phyloP scores from a whole-genome alignment of 2,329 filamentous ascomycete genomes.

The Pochonia chlamydosporia region DNA sequence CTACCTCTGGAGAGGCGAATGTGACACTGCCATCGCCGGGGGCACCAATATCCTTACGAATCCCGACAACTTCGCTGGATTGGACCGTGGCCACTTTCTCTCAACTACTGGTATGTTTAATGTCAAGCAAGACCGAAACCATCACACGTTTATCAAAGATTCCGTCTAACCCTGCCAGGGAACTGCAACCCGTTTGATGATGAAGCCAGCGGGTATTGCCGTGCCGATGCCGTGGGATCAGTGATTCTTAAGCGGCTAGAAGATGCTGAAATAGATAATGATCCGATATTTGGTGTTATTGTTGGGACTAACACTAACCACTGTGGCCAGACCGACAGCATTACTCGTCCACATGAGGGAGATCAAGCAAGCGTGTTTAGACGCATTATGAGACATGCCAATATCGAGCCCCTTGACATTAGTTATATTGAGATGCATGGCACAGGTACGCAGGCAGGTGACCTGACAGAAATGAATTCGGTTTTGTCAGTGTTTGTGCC shows the following conservation, averaged over 20 bases:
- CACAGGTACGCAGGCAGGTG: slow-evolving; percentile 79
- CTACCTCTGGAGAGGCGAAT: slow-evolving; percentile 35
- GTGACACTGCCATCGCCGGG: slow-evolving; percentile 58
- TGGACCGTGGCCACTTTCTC: slow-evolving; percentile 63
- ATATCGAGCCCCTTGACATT: slow-evolving; percentile 68
- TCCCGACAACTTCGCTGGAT: slow-evolving; percentile 58
- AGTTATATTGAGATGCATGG: slow-evolving; percentile 86
- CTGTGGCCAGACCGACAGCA: slow-evolving; percentile 62
- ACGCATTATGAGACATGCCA: slow-evolving; percentile 59
- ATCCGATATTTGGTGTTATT: slow-evolving; percentile 60
- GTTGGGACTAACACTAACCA: slow-evolving; percentile 63
- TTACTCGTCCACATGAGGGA: slow-evolving; percentile 63
- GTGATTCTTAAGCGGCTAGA: slow-evolving; percentile 45
- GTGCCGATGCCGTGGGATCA: slow-evolving; percentile 41
- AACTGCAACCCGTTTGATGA: slow-evolving; percentile 36
- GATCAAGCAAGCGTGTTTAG: slow-evolving; percentile 57
- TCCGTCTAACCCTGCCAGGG: slow-evolving; percentile 36
- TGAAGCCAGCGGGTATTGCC: slow-evolving; percentile 54
- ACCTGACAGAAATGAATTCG: slow-evolving; percentile 74
- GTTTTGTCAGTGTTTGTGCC: slow-evolving; percentile 54
- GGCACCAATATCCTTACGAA: slow-evolving; percentile 61
- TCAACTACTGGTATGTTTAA: slow-evolving; percentile 3
- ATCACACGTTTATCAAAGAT: slow-evolving; percentile 35
- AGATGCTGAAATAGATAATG: slow-evolving; percentile 48
- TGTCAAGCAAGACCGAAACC: slow-evolving; percentile 35